Percentiles rank a stretch among this genome's conserved stretches.
Conservation (phyloP, 2,329 filamentous ascomycete species). For the Phyllosticta paracitricarpa region DNA sequence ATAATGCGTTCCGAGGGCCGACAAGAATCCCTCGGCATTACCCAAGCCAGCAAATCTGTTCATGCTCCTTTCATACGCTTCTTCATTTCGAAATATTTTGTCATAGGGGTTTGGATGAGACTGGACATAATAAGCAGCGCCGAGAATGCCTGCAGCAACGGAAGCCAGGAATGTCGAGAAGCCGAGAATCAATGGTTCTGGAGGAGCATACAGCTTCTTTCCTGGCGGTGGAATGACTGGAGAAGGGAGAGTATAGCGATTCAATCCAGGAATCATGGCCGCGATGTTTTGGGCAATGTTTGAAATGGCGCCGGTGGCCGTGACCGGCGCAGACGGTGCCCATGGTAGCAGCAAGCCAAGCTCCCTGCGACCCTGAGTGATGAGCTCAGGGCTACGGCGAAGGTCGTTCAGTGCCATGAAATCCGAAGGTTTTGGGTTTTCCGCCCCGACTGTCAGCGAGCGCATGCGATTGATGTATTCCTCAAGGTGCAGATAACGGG, state of each 20-base stretch:
- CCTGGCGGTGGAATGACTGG: conserved; percentile 2
- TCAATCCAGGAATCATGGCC: neutral
- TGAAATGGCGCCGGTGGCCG: neutral
- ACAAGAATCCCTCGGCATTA: neutral
- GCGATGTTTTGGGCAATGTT: neutral
- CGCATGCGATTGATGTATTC: conserved; percentile 24
- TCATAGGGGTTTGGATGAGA: conserved; percentile 1
- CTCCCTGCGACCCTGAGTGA: conserved; percentile 6
- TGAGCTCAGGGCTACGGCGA: conserved; percentile 5
- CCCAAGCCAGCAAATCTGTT: neutral
- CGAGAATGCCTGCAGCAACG: neutral
- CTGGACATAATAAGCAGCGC: conserved; percentile 1
- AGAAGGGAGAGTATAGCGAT: neutral
- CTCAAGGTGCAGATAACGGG: conserved; percentile 34
- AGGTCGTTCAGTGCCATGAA: conserved; percentile 7
- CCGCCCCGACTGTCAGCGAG: neutral
- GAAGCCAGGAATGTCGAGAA: neutral
- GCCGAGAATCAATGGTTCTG: neutral
- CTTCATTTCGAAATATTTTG: conserved; percentile 4
- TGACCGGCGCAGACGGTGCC: neutral
- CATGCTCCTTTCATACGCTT: neutral
- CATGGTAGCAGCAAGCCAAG: conserved; percentile 8
- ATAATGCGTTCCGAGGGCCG: neutral
- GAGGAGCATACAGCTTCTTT: neutral
- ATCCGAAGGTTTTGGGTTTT: neutral